Evolutionary conservation across 768 basidiomycete genomes (phyloP), one percentile per base, ranked within the genome.

Genomic region (Cystofilobasidium capitatum): DNA sequence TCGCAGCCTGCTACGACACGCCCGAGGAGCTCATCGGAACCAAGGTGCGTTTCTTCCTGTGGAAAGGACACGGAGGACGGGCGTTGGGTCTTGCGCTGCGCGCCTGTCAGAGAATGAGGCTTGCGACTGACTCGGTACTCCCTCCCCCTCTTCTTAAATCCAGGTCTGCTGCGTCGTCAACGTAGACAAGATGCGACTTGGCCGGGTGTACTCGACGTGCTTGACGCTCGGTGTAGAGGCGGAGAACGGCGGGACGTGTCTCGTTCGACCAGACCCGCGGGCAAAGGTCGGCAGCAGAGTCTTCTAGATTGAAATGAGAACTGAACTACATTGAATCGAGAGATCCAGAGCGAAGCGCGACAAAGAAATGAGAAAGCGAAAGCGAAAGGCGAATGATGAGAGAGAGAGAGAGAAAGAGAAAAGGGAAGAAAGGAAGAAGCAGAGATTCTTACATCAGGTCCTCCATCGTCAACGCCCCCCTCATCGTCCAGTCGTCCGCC

Each of bases 241-340:
- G 17, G 66, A 62, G 51, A 39, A 66, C 26, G 65, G 65, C 9
- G 54, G 59, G 42, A 68, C 66, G 5, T 51, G 49, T 29, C 26
- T 68, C 36, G 36, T 68, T 10, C 20, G 47, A 35, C 66, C 66
- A 6, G 66, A 68, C 29, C 61, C 60, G 29, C 16, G 66, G 24
- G 66, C 66, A 42, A 68, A 62, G 60, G 54, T 68, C 22, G 66
- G 66, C 20, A 54, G 47, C n/a, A 39, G 66, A 22, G 66, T 68
- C 3, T 68, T 68, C 33, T 68, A 65, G 44, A 29, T 4, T 12
- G 42, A 31, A 14, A 31, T 6, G 54, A 6, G 29, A 14, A 55
- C 6, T 55, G 26, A 9, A 9, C n/a, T n/a, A n/a, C n/a, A n/a
- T n/a, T n/a, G n/a, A n/a, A n/a, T n/a, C n/a, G n/a, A n/a, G n/a